A percentile compares a stretch with the other conserved stretches of the same genome.
phyloP scores from a whole-genome alignment of 2,329 filamentous ascomycete species.

The Ophiobolus disseminans region DNA sequence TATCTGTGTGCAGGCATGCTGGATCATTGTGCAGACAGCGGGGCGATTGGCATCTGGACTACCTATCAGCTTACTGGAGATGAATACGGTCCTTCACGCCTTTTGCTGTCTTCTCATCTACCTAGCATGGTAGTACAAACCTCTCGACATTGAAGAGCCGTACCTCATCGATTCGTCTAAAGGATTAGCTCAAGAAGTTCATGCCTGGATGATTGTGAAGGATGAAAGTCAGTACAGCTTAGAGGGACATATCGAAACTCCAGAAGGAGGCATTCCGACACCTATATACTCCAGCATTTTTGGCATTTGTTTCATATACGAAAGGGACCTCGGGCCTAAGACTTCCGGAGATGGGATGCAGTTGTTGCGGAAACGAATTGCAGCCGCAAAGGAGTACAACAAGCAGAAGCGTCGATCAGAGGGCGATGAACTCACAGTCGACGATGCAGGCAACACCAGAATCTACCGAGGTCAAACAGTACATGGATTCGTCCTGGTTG shows the following conservation, averaged over 20 bases:
- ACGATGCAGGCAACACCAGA: too few species aligned
- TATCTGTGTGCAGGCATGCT: slow-evolving; percentile 31
- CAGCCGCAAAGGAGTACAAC: neutral
- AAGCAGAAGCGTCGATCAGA: neutral
- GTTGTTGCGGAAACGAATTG: neutral
- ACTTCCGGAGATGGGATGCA: too few species aligned
- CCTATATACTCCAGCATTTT: too few species aligned
- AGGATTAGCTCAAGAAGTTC: neutral
- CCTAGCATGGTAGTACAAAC: slow-evolving; percentile 42
- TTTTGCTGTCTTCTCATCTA: slow-evolving; percentile 39
- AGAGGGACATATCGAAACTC: too few species aligned
- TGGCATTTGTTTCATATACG: too few species aligned
- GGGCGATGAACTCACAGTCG: neutral
- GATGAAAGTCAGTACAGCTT: neutral
- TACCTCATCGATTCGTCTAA: neutral
- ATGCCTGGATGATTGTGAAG: neutral
- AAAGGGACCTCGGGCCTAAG: too few species aligned
- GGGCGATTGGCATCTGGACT: slow-evolving; percentile 17
- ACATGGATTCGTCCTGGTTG: neutral
- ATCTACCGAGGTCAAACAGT: neutral
- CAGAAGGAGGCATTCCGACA: too few species aligned
- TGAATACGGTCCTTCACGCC: slow-evolving; percentile 64
- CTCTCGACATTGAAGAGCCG: slow-evolving; percentile 24
- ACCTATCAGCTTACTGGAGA: slow-evolving; percentile 61
- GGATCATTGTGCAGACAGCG: slow-evolving; percentile 34